These are phyloP conservation scores for Trifolium repens DNA, from an alignment of 306 rosid species.

Conservation along the genomic window DNA sequence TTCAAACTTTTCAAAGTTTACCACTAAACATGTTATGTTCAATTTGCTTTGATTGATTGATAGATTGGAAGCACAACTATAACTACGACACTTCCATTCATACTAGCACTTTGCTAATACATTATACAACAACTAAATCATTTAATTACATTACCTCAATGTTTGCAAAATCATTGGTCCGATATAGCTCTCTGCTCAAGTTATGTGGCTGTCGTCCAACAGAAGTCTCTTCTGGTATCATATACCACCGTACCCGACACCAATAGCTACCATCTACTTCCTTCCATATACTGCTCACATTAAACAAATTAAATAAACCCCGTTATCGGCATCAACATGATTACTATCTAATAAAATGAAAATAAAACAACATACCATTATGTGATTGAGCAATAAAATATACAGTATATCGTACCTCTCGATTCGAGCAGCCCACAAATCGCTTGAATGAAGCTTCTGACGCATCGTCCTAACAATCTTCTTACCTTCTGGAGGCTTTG, in stretches of 20 bases:
- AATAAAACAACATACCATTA: neutral
- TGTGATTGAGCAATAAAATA: neutral
- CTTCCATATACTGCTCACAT: constrained; percentile 73
- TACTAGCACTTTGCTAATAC: constrained; percentile 8
- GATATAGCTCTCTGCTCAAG: constrained; percentile 85
- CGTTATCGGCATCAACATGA: neutral
- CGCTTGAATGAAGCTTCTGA: constrained; percentile 84
- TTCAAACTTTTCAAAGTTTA: constrained; percentile 4
- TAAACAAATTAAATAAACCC: constrained; percentile 29
- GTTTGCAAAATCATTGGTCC: constrained; percentile 76
- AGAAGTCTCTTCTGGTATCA: constrained; percentile 89
- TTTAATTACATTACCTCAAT: constrained; percentile 66
- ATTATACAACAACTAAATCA: constrained; percentile 30
- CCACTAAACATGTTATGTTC: constrained; percentile 28
- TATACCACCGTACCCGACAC: constrained; percentile 82
- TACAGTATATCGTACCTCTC: constrained; percentile 50
- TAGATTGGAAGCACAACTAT: constrained; percentile 8
- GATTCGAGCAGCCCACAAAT: constrained; percentile 85
- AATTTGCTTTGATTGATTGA: neutral
- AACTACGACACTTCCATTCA: constrained; percentile 4
- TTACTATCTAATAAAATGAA: neutral
- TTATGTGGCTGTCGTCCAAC: constrained; percentile 90
- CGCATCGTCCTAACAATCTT: constrained; percentile 69
- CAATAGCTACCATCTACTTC: constrained; percentile 72
- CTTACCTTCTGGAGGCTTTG: constrained; percentile 70